Conservation (phyloP, 1,284 basidiomycete species). For the Erythrobasidium hasegawianum region DNA sequence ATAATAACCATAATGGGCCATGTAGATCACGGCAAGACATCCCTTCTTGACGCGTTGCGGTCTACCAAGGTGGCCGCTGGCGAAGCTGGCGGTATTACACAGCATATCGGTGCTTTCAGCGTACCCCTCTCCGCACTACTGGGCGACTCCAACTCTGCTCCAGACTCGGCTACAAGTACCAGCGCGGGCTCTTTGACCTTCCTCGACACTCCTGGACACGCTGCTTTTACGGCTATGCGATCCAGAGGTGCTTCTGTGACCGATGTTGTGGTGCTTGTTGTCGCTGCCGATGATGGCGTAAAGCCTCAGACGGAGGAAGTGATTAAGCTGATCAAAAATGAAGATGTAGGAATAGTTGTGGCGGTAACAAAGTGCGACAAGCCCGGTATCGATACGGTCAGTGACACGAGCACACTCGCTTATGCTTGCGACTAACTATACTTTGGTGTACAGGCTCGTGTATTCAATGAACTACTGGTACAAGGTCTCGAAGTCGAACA, state of each 20-base stretch:
- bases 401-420: conserved; percentile 48
- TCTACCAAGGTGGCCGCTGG: conserved; percentile 84
- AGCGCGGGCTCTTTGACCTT: conserved; percentile 73
- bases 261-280: conserved; percentile 91
- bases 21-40: conserved; percentile 99
- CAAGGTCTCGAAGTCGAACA: conserved; percentile 83
- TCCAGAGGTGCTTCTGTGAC: conserved; percentile 91
- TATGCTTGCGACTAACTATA: conserved; percentile 18
- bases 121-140: conserved; percentile 62
- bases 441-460: conserved; percentile 57
- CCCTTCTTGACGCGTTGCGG: conserved; percentile 87
- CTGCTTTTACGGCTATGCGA: conserved; percentile 97
- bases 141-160: conserved; percentile 44
- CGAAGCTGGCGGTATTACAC: conserved; percentile 97
- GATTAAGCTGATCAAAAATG: conserved; percentile 70
- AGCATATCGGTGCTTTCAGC: conserved; percentile 97
- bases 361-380: conserved; percentile 95
- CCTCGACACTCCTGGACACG: conserved; percentile 96
- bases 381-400: conserved; percentile 68
- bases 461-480: conserved; percentile 72
- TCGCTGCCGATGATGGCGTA: conserved; percentile 96
- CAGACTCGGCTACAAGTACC: conserved; percentile 46
- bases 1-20: conserved; percentile 98
- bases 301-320: conserved; percentile 98
- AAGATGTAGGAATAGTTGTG: conserved; percentile 68